phyloP scores from a whole-genome alignment of 192 early-diverging fungal genomes.

The Fimicolochytrium jonesii region DNA sequence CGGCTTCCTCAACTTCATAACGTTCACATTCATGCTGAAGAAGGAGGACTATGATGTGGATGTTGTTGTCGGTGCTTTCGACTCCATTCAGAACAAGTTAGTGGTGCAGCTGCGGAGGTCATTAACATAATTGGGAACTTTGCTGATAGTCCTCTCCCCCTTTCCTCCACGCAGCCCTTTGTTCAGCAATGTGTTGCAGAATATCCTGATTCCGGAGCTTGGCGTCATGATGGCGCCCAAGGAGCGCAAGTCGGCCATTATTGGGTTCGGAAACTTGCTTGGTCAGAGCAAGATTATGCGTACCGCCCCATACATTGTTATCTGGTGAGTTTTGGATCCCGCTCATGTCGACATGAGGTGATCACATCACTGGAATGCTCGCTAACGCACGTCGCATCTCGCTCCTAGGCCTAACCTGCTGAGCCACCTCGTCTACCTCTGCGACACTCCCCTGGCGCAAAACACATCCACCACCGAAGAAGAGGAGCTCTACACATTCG shows the following conservation, averaged over 20 bases:
- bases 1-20: constrained; percentile 65
- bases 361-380: too few relatives aligned
- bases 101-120: too few relatives aligned
- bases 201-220: constrained; percentile 65
- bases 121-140: too few relatives aligned
- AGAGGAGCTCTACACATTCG: constrained; percentile 42
- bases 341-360: too few relatives aligned
- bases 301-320: constrained; percentile 6
- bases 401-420: too few relatives aligned
- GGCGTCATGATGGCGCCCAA: constrained; percentile 46
- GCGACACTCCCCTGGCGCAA: constrained; percentile 55
- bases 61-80: constrained; percentile 51
- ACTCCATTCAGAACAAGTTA: constrained; percentile 56
- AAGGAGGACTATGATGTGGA: constrained; percentile 59
- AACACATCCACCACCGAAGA: constrained; percentile 21
- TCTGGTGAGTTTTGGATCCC: too few relatives aligned
- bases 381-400: too few relatives aligned
- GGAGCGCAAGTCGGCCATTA: constrained; percentile 59
- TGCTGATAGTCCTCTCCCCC: too few relatives aligned
- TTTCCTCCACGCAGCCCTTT: constrained; percentile 48
- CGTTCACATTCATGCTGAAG: constrained; percentile 59
- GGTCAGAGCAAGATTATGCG: constrained; percentile 43
- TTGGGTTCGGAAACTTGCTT: constrained; percentile 63
- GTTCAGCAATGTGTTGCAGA: constrained; percentile 60
- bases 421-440: constrained; percentile 46